Evolutionary conservation across 495 filamentous ascomycete genomes (phyloP), one percentile per base, ranked within the genome.

Genomic region (Penicillium psychrofluorescens): DNA sequence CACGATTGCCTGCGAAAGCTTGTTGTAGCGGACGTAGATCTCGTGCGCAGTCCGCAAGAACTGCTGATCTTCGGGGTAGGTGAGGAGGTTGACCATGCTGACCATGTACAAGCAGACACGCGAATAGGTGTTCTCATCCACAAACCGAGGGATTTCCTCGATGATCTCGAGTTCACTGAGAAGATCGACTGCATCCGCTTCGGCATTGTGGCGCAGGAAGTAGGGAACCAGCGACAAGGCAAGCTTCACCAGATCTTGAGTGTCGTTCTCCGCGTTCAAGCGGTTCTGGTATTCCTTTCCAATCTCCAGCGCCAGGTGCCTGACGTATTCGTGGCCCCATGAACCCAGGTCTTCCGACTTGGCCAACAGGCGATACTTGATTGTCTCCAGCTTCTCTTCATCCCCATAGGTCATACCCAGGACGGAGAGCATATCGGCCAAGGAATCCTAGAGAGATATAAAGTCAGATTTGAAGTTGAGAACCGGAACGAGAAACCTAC

Each of bases 321-420:
- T 79, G 49, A 95, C 86, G 60, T 99, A 99, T 77, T 99, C 92
- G 66, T 99, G 92, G 41, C 92, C 92, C 92, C 92, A 99, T 9
- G 90, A 94, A 34, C 85, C 88, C 58, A 96, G 86, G 63, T 99
- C 92, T 54, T 88, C 75, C 11, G 89, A 88, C 35, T 90, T 90
- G 22, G 90, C 82, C 29, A 95, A 77, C 12, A 99, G 76, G 51
- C 92, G 81, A 68, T 91, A 99, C 66, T 94, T 97, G 48, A 99
- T 77, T 31, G 91, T 94, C 63, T 97, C 94, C 54, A 92, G 77
- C 59, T 90, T 85, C 57, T 94, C 85, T 64, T 97, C 94, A 53
- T 97, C 92, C 41, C 91, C 92, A 64, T 90, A 95, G 33, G 94
- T 99, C 92, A 99, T 99, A 49, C 92, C 92, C 43, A 99, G 85